Base-by-base conservation (phyloP, 352 stramenopile genomes). In the Phytophthora parvispora region DNA sequence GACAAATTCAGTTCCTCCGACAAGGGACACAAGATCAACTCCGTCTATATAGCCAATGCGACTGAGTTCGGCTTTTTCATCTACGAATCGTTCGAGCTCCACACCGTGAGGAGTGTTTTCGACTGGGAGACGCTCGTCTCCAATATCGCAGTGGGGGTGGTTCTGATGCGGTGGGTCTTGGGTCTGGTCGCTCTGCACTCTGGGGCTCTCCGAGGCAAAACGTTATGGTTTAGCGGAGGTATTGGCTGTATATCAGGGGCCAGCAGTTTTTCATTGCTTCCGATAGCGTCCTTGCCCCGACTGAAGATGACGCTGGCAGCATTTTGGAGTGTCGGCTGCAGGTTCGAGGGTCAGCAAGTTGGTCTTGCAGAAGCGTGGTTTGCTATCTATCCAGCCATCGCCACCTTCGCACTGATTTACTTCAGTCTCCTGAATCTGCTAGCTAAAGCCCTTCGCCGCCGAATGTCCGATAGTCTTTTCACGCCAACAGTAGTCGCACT, bases 371-470 rank as follows among this genome's bases (percentile, higher is more conserved):
- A 81, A 15, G 52, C 76, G 0, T 84, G 76, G 79, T 83, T 81
- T 47, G 69, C 53, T 1, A 66, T 84, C 5, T 84, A 71, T 20
- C 64, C 64, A 7, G 56, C 22, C 9, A 61, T 66, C 3, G 40
- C 53, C 15, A 47, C 60, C 65, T 52, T 64, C 6, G 15, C 42
- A 4, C 25, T 67, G 24, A 50, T 73, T 20, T 70, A 63, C 58
- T 83, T 60, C 67, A 87, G 78, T 32, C 5, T 84, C 10, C 64
- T 82, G n/a, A 80, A 86, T 36, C n/a, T 57, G 7, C n/a, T 72
- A 6, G 67, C 57, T 1, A 81, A 82, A 65, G 36, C 72, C 1
- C 29, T 63, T 4, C 69, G 71, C 7, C 69, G 78, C 1, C 69
- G 78, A 9, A 57, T 80, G 18, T 74, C 60, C n/a, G 76, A 79